Evolutionary conservation across 306 rosid genomes (phyloP).

Genomic region (Senna siamea): DNA sequence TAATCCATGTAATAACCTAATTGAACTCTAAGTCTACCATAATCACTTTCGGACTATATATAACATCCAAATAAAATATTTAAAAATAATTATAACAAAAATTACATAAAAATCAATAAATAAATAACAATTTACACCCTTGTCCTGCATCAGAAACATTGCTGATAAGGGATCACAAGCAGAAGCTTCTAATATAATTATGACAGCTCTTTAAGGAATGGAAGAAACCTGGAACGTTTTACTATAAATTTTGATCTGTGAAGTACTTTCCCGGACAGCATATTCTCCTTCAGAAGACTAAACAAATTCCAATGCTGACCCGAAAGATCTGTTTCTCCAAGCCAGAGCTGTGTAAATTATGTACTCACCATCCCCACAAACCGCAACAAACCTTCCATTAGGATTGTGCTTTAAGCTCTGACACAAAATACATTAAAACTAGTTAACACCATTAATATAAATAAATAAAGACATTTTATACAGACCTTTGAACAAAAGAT

Average conservation of each 20-base stretch:
- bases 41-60: not conserved
- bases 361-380: constrained; percentile 74
- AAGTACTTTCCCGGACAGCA: constrained; percentile 72
- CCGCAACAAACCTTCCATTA: constrained; percentile 74
- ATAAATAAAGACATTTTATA: not conserved
- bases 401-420: constrained; percentile 74
- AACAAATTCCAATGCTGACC: constrained; percentile 72
- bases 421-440: not conserved
- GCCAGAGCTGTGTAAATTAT: constrained; percentile 70
- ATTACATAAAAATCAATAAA: not conserved
- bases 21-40: no score
- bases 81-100: no score
- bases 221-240: constrained; percentile 63
- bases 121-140: not conserved
- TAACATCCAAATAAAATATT: not conserved
- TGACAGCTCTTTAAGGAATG: not conserved
- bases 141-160: not conserved
- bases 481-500: not conserved
- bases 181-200: constrained; percentile 7
- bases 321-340: constrained; percentile 74
- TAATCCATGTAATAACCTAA: no score
- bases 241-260: constrained; percentile 62
- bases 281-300: constrained; percentile 76
- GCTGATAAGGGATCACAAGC: not conserved
- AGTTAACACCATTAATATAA: not conserved